A percentile compares a stretch with the other conserved stretches of the same genome.
phyloP scores from a whole-genome alignment of 805 yeast genomes.

The Schizosaccharomyces lindneri region DNA sequence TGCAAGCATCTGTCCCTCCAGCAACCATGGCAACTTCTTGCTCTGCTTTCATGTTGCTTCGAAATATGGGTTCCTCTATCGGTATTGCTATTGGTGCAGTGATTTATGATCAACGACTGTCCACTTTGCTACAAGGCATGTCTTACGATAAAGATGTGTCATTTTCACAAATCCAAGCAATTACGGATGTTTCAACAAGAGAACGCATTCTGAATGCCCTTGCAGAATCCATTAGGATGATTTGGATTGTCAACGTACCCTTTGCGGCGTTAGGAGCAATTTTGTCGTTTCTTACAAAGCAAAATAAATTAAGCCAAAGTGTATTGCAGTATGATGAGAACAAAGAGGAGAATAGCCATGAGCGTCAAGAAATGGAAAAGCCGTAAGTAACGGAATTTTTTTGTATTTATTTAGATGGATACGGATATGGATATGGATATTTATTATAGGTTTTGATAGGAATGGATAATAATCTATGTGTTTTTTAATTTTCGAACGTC shows the following conservation, averaged over 20 bases:
- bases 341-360: neutral
- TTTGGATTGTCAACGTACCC: neutral
- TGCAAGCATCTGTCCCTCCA: conserved; percentile 17
- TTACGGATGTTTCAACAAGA: neutral
- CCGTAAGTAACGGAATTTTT: too few relatives aligned
- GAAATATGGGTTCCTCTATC: neutral
- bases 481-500: too few relatives aligned
- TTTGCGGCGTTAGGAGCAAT: neutral
- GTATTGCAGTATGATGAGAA: neutral
- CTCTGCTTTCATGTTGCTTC: neutral
- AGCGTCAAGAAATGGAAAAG: too few relatives aligned
- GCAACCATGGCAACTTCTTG: neutral
- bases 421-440: too few relatives aligned
- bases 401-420: too few relatives aligned
- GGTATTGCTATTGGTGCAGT: neutral
- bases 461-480: too few relatives aligned
- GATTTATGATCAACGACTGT: neutral
- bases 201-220: neutral
- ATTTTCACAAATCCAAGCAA: neutral
- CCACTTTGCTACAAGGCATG: neutral
- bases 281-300: neutral
- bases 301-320: neutral
- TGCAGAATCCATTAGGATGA: neutral
- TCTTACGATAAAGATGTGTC: neutral
- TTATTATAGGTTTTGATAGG: too few relatives aligned